Evolutionary conservation across 2,329 filamentous ascomycete genomes (phyloP), one percentile per base, ranked within the genome.

Genomic region (Colletotrichum camelliae): DNA sequence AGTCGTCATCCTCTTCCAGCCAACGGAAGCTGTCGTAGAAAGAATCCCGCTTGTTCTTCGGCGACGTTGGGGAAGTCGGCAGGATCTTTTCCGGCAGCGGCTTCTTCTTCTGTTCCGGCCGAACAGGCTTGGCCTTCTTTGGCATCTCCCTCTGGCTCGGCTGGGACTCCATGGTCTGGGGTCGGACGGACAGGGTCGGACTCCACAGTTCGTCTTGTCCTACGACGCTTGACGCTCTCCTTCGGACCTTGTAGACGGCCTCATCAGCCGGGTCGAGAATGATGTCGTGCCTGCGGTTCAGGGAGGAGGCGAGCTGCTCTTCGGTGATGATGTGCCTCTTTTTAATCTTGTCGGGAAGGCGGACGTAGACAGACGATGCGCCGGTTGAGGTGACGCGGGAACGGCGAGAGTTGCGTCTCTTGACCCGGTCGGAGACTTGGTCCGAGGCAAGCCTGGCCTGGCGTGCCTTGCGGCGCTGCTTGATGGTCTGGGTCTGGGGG

Each of bases 281-380:
- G n/a, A 84, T 82, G 67, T 82, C 84, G 78, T 90, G 86, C 67
- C 88, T 87, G 39, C 85, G 85, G 68, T 89, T 88, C 71, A 87
- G 87, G 55, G 90, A 90, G 72, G 93, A 87, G 74, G 92, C 84
- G 58, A 90, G 85, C 79, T 94, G 93, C 84, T 97, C 94, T 83
- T 96, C 93, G 65, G 87, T 88, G 29, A 93, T 93, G 82, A 96
- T 93, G 77, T 94, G 91, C 78, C 91, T 91, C 78, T 91, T 91
- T 81, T 92, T 92, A 77, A 95, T 89, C 83, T 95, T 95, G 77
- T 94, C 91, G 24, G 95, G 94, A 57, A 96, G 87, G 27, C 89
- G 91, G 69, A 93, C 87, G 82, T 93, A 96, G 87, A 94, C 95
- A 77, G 91, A 88, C 70, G 90, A 90, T 79, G 43, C 43, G n/a